Base-by-base conservation (phyloP, 2,329 filamentous ascomycete genomes). In the Neoscytalidium dimidiatum region DNA sequence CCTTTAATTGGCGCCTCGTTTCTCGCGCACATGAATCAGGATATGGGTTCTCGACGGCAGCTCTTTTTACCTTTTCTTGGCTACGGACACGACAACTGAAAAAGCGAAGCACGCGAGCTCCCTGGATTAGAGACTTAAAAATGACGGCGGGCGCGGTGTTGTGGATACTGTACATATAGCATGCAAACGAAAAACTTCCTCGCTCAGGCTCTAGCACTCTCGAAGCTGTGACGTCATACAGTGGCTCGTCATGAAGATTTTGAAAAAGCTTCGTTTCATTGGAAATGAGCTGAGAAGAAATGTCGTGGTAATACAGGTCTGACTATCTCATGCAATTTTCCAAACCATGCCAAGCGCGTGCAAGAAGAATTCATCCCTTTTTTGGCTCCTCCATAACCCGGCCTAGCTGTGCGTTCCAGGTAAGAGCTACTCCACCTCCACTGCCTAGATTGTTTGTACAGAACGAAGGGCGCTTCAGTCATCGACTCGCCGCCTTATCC, bases 131-230 rank as follows among this genome's bases (percentile, higher is more conserved):
- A 63, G 60, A 52, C 14, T 33, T 19, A 43, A 19, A 51, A 51
- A 28, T 8, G 46, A 23, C 35, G 61, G 49, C 28, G 62, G 51
- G 62, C 58, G 19, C 41, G 62, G 62, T 53, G 49, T 57, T 57
- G 38, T 44, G 62, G 51, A 46, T 57, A 64, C 17, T 48, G 62
- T 64, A 64, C 41, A 64, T 64, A 57, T 63, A 57, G 51, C 48
- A 63, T 53, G 61, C 61, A 53, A 38, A 53, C 61, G 61, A 33
- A 53, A 53, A 62, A 51, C 43, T 49, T 41, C 48, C 53, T 44
- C 48, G 35, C 61, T 23, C 35, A 23, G 11, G 43, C 29, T 41
- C 28, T 53, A 1, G 19, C 8, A 14, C 11, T 14, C 29, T 19
- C 11, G 46, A 41, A 52, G 9, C 2, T 21, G 13, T 60, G 56